These are phyloP conservation scores for Candolleomyces eurysporus DNA, from an alignment of 768 basidiomycete genomes.

Conservation along the genomic window DNA sequence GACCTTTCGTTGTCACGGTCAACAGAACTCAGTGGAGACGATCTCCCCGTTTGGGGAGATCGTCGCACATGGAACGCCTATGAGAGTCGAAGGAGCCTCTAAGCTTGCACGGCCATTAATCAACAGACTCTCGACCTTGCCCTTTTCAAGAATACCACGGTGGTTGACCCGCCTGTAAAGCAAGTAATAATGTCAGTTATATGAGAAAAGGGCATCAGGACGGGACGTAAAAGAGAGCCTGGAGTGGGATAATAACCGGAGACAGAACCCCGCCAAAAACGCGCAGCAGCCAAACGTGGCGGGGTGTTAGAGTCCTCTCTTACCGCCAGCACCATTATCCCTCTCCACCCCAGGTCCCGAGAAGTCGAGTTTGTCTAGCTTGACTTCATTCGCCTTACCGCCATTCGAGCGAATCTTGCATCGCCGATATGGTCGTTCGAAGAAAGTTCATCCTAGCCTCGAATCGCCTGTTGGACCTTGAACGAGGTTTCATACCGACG, in stretches of 20 bases:
- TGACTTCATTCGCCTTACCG: conserved; percentile 35
- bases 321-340: conserved; percentile 12
- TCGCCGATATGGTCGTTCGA: conserved; percentile 90
- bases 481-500: conserved; percentile 80
- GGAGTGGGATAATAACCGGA: conserved; percentile 50
- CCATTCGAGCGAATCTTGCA: conserved; percentile 56
- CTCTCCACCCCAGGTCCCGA: conserved; percentile 39
- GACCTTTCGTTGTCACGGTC: too few species aligned
- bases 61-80: too few species aligned
- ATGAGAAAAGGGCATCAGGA: not conserved
- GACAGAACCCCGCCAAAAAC: too few species aligned
- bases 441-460: conserved; percentile 95
- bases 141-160: conserved; percentile 90
- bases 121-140: conserved; percentile 77
- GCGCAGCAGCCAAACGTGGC: too few species aligned
- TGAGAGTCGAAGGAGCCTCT: too few species aligned
- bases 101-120: conserved; percentile 84
- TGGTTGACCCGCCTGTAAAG: conserved; percentile 78
- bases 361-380: conserved; percentile 53
- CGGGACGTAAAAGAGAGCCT: not conserved
- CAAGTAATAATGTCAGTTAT: not conserved
- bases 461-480: conserved; percentile 75
- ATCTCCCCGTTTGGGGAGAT: too few species aligned
- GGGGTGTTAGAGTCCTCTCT: too few species aligned
- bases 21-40: too few species aligned